Base-by-base conservation (phyloP, 306 rosid genomes). In the Acacia confusa region DNA sequence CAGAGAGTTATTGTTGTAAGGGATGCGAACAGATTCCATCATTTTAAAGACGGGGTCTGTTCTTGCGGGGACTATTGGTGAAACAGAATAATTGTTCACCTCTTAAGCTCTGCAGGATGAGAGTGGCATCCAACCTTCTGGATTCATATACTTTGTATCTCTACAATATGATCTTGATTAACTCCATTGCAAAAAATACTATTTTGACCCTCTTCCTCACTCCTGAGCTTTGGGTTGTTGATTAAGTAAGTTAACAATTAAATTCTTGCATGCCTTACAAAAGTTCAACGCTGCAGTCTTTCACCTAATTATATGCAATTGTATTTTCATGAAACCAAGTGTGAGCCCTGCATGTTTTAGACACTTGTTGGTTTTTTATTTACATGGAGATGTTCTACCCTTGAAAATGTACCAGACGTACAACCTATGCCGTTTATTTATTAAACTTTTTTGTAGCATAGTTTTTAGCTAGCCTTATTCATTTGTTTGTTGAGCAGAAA, bases 21-120 rank as follows among this genome's bases (percentile, higher is more conserved):
- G 81, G 98, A 95, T 87, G 97, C 99, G n/a, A 95, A 92, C 81
- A 90, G 97, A 83, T 95, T 93, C 83, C 97, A 95, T 85, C 99
- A 89, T 89, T 93, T 93, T 83, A 87, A 92, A 86, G 92, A 90
- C 44, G 99, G 96, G 48, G 22, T 84, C 19, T 93, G 96, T 88
- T 93, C 98, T 83, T 93, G 97, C 79, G 92, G 97, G 4, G 99
- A 93, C 81, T 95, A 92, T 82, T 93, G 97, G 98, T 95, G 96
- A 93, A 83, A 69, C 83, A 19, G 47, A 65, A 68, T 64, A 44
- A 70, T 58, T 70, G 65, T 72, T 77, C 74, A 52, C 79, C 74
- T n/a, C 70, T 63, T 76, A 41, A 77, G 82, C 86, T 85, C 57
- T 41, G 80, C 52, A 55, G 61, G 65, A 16, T 30, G 75, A 72